Percentiles rank a stretch among this genome's conserved stretches.
Evolutionary conservation across 176 grass and related monocot genomes (phyloP).

Genomic region (Areca catechu): DNA sequence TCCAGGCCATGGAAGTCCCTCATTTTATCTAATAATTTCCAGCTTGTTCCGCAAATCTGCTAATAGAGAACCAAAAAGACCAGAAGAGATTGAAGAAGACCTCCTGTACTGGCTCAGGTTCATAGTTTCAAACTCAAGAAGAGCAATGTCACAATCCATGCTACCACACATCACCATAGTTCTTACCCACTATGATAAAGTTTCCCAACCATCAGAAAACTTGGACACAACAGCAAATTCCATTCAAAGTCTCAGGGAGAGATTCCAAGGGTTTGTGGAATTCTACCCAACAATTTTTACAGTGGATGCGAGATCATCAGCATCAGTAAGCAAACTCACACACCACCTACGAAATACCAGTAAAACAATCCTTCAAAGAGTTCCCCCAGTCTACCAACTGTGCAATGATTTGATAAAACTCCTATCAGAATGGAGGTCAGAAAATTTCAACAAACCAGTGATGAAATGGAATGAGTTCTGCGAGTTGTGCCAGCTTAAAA

Average conservation of each 20-base stretch:
- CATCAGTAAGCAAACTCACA: conserved; percentile 64
- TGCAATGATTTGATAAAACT: conserved; percentile 66
- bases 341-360: conserved; percentile 47
- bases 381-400: conserved; percentile 63
- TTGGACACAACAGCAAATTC: conserved; percentile 41
- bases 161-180: conserved; percentile 60
- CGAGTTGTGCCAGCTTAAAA: conserved; percentile 73
- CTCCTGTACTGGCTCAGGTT: conserved; percentile 81
- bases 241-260: conserved; percentile 73
- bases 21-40: conserved; percentile 66
- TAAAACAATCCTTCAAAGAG: conserved; percentile 71
- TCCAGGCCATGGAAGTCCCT: conserved; percentile 48
- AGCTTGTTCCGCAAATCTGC: conserved; percentile 51
- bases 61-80: conserved; percentile 50
- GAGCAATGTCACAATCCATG: conserved; percentile 30
- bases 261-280: conserved; percentile 64
- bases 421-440: conserved; percentile 59
- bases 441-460: conserved; percentile 39
- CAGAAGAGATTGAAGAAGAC: conserved; percentile 63
- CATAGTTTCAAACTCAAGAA: conserved; percentile 55
- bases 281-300: conserved; percentile 83
- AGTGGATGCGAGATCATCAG: conserved; percentile 71
- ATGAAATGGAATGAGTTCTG: conserved; percentile 77
- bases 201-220: conserved; percentile 37
- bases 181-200: conserved; percentile 76